Percentiles rank a stretch among this genome's conserved stretches.
phyloP scores from a whole-genome alignment of 768 basidiomycete genomes.

The Termitomyces sp. region DNA sequence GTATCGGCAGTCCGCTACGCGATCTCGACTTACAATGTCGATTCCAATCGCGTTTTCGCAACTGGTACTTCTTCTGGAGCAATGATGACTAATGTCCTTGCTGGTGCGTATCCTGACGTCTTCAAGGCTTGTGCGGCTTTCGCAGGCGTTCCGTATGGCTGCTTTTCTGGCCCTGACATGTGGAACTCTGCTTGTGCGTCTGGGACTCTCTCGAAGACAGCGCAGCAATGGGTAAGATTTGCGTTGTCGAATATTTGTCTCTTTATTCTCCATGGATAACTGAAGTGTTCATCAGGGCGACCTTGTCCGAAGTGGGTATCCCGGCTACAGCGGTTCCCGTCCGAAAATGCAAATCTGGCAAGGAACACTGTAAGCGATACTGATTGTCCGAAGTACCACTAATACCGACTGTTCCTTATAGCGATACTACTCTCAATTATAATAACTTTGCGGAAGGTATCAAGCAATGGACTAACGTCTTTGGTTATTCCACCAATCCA shows the following conservation, averaged over 20 bases:
- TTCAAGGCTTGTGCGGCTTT: conserved; percentile 43
- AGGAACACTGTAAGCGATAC: conserved; percentile 30
- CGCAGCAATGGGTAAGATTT: conserved; percentile 37
- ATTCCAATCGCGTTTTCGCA: conserved; percentile 39
- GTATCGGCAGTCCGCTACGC: conserved; percentile 41
- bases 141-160: conserved; percentile 49
- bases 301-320: conserved; percentile 38
- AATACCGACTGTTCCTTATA: conserved; percentile 4
- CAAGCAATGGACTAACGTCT: conserved; percentile 53
- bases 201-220: conserved; percentile 36
- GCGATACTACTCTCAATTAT: conserved; percentile 45
- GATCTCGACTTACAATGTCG: conserved; percentile 39
- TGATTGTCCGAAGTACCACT: too few species aligned
- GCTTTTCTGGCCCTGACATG: conserved; percentile 40
- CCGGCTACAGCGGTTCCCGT: conserved; percentile 43
- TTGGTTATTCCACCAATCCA: conserved; percentile 37
- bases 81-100: conserved; percentile 57
- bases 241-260: too few species aligned
- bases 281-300: conserved; percentile 26
- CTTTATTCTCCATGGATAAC: background rate
- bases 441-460: conserved; percentile 45
- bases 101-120: conserved; percentile 48
- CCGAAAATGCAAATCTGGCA: conserved; percentile 52
- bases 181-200: conserved; percentile 44
- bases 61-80: conserved; percentile 48